Conservation (phyloP, 2,329 filamentous ascomycete species). For the Botrytis pseudocinerea region DNA sequence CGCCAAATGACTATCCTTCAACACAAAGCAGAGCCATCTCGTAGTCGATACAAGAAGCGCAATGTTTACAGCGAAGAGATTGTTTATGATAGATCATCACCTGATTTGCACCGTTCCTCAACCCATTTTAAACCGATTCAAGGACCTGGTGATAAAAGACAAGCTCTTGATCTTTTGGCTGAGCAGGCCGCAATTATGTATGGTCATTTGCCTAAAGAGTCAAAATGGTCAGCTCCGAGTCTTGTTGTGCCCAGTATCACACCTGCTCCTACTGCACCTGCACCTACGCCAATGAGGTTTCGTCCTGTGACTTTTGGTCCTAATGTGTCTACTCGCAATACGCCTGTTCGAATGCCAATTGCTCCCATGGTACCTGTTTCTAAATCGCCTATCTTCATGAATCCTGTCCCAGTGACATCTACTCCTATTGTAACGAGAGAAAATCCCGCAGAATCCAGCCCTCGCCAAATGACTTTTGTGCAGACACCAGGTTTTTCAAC, state of each 20-base stretch:
- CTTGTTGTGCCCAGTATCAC: background rate
- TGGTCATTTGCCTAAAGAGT: background rate
- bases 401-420: background rate
- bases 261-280: background rate
- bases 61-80: background rate
- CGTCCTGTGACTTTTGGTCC: background rate
- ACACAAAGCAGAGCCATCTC: background rate
- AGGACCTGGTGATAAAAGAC: background rate
- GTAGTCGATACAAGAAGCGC: background rate
- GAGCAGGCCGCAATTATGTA: background rate
- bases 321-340: background rate
- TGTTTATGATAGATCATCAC: background rate
- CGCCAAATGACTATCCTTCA: background rate
- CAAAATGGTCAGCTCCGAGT: background rate
- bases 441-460: background rate
- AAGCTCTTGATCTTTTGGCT: constrained; percentile 8
- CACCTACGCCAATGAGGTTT: no score
- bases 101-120: background rate
- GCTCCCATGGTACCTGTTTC: background rate
- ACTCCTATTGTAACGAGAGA: background rate
- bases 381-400: background rate
- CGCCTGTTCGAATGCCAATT: background rate
- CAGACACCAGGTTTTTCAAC: background rate
- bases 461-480: background rate
- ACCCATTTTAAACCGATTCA: background rate